Evolutionary conservation across 441 rosid genomes (phyloP).

Genomic region (Erodium texanum): DNA sequence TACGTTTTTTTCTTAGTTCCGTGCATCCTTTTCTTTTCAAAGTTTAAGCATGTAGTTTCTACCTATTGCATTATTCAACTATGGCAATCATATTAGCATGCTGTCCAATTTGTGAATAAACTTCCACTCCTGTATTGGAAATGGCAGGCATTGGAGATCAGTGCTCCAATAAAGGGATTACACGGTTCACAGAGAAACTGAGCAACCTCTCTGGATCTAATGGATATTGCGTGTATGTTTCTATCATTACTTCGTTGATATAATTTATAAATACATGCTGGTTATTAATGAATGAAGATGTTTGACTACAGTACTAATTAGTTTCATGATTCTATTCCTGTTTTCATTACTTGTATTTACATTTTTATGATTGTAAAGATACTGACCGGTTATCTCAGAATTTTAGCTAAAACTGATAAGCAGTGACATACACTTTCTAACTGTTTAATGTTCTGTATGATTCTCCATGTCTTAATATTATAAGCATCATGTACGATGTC

Average conservation of each 20-base stretch:
- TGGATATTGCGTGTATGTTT: constrained; percentile 76
- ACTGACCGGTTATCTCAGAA: not conserved
- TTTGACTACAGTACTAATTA: not conserved
- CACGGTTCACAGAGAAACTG: constrained; percentile 51
- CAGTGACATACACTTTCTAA: constrained; percentile 1
- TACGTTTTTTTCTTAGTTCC: not conserved
- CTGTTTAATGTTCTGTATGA: not conserved
- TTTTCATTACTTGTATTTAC: not conserved
- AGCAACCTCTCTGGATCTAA: constrained; percentile 46
- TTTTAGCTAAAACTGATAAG: not conserved
- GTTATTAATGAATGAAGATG: not conserved
- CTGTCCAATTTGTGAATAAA: not conserved
- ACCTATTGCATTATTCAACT: not conserved
- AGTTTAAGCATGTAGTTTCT: not conserved
- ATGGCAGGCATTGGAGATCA: constrained; percentile 70
- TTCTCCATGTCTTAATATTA: not conserved
- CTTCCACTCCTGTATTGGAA: not conserved
- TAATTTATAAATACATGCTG: not conserved
- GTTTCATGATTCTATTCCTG: not conserved
- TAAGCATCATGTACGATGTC: constrained; percentile 1
- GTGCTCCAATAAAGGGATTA: constrained; percentile 50
- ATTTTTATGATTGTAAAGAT: not conserved
- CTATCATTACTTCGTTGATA: not conserved
- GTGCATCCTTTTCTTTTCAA: not conserved
- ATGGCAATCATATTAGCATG: not conserved